Percentiles rank a stretch among this genome's conserved stretches.
phyloP scores from a whole-genome alignment of 2,329 filamentous ascomycete genomes.

The Aspergillus vadensis region DNA sequence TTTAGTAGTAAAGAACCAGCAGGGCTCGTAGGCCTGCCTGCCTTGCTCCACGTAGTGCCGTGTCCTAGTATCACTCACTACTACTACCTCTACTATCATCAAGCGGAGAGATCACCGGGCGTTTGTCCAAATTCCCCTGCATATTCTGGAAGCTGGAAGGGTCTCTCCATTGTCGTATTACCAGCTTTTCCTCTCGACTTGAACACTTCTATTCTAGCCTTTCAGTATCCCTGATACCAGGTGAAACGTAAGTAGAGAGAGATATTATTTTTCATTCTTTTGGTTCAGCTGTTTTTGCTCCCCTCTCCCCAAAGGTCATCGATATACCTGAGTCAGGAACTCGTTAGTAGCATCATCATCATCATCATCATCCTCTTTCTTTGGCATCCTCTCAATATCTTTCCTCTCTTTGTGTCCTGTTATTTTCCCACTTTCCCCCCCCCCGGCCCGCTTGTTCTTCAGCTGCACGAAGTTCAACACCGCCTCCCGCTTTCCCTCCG shows the following conservation, averaged over 20 bases:
- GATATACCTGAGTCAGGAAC: background rate
- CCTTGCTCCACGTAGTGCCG: background rate
- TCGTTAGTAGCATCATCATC: background rate
- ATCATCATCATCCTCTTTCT: background rate
- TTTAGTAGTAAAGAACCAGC: background rate
- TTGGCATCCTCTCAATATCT: slow-evolving; percentile 8
- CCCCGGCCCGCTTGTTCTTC: background rate
- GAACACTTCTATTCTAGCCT: background rate
- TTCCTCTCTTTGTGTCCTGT: background rate
- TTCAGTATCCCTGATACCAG: background rate
- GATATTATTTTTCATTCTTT: background rate
- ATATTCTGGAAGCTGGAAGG: background rate
- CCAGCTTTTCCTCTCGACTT: background rate
- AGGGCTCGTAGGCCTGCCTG: background rate
- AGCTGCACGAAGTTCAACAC: slow-evolving; percentile 10
- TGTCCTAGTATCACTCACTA: background rate
- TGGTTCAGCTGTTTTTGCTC: background rate
- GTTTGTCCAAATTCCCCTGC: background rate
- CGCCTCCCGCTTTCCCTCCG: slow-evolving; percentile 7
- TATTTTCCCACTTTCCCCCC: background rate
- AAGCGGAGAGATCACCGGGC: slow-evolving; percentile 1
- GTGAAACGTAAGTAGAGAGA: background rate
- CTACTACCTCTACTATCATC: background rate
- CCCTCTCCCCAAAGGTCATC: background rate
- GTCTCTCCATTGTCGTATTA: slow-evolving; percentile 2